Conservation (phyloP, 331 rosid species). For the Quercus phellos region DNA sequence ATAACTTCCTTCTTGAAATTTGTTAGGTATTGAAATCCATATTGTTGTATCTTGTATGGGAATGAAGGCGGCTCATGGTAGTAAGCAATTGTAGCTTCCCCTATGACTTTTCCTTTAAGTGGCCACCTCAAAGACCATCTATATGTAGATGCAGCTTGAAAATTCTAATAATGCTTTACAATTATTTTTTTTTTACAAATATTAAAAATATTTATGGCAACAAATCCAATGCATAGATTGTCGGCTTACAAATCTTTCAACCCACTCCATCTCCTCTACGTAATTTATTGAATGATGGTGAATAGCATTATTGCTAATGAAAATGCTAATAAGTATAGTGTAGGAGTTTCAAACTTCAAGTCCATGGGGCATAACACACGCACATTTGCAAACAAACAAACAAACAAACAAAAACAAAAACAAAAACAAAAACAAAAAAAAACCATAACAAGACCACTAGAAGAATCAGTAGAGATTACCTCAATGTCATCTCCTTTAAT, state of each 20-base stretch:
- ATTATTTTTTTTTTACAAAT: background rate
- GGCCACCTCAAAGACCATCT: background rate
- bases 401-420: no score
- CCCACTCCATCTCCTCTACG: background rate
- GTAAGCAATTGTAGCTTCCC: background rate
- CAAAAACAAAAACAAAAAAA: background rate
- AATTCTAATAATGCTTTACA: background rate
- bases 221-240: background rate
- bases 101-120: background rate
- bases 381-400: no score
- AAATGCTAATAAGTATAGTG: background rate
- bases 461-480: conserved; percentile 39
- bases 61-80: background rate
- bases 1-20: no score
- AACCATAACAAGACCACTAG: background rate
- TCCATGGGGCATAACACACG: background rate
- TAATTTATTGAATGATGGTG: background rate
- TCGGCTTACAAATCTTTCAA: background rate
- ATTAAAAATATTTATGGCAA: background rate
- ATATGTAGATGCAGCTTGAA: background rate
- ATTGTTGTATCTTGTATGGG: background rate
- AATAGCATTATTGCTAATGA: background rate
- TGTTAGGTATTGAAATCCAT: background rate
- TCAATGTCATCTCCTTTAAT: conserved; percentile 74
- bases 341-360: background rate